Evolutionary conservation across 331 rosid genomes (phyloP), one percentile per base, ranked within the genome.

Genomic region (Malus hybrid): DNA sequence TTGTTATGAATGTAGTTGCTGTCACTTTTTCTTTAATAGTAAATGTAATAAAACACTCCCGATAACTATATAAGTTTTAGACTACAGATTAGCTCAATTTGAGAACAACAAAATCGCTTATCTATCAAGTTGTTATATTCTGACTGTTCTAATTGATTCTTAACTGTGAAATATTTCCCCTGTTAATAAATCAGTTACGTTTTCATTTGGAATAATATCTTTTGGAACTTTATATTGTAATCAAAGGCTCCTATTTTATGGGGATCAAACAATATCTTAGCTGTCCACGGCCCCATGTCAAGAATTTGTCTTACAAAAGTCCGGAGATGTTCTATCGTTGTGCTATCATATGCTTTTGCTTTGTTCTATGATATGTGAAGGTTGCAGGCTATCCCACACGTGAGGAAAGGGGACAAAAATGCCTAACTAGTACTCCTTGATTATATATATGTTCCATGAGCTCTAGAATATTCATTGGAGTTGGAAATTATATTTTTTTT

Each of bases 321-420:
- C 63, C 14, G 65, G 16, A 27, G 15, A 59, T 59, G 31, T 27
- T 59, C 27, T 59, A 59, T 59, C 19, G 63, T 61, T 50, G 64
- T 31, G 76, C 63, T 76, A 75, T 50, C 9, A 16, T 50, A 78
- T 88, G 83, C 78, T 82, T 28, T 76, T 34, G 28, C 44, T 52
- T 71, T 88, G n/a, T 82, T 87, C 80, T 39, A 46, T 57, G 64
- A 57, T 73, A 71, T 39, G 46, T 9, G 44, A 36, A 36, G 67
- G 62, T 78, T 80, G 85, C 71, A 83, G 84, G 85, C 73, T 79
- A 77, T 81, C 90, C 82, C 75, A 88, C 94, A 87, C 85, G 96
- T 82, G 97, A 88, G 88, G 89, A 85, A 81, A 86, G 84, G 85
- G 78, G 94, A 88, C 90, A 87, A 87, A 82, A 7, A 27, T 79